Evolutionary conservation across 345 rosid species (phyloP).

Genomic region (Erucastrum elatum): DNA sequence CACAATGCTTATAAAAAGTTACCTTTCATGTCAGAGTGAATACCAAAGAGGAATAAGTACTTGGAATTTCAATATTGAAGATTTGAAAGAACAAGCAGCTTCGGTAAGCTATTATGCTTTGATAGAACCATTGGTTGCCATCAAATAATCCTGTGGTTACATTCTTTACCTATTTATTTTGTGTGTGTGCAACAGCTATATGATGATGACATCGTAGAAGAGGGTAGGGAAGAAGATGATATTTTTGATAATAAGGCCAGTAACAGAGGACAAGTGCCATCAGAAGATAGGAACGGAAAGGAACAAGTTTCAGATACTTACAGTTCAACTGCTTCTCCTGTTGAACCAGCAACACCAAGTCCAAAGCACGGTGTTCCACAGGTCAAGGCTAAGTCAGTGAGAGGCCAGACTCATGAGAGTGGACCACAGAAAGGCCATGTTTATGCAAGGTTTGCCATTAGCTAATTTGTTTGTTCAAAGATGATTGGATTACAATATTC

Average conservation of each 20-base stretch:
- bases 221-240: slow-evolving; percentile 59
- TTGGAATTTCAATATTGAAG: slow-evolving; percentile 94
- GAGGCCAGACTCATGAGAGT: slow-evolving; percentile 72
- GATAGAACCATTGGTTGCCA: slow-evolving; percentile 6
- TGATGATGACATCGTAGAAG: slow-evolving; percentile 62
- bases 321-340: slow-evolving; percentile 41
- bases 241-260: slow-evolving; percentile 30
- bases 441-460: slow-evolving; percentile 61
- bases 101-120: slow-evolving; percentile 53
- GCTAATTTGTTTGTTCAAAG: slow-evolving; percentile 11
- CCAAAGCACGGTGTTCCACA: slow-evolving; percentile 52
- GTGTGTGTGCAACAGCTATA: slow-evolving; percentile 55
- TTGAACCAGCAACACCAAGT: slow-evolving; percentile 49
- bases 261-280: neutral
- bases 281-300: slow-evolving; percentile 48
- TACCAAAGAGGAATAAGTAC: slow-evolving; percentile 99
- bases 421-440: slow-evolving; percentile 68
- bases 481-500: slow-evolving; percentile 11
- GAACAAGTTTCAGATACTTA: slow-evolving; percentile 49
- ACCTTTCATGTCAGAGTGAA: slow-evolving; percentile 62
- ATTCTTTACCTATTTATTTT: neutral
- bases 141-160: neutral
- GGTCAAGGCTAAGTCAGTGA: slow-evolving; percentile 55
- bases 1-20: slow-evolving; percentile 11
- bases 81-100: slow-evolving; percentile 93